phyloP scores from a whole-genome alignment of 192 early-diverging fungal species.

The Coemansia erecta region DNA sequence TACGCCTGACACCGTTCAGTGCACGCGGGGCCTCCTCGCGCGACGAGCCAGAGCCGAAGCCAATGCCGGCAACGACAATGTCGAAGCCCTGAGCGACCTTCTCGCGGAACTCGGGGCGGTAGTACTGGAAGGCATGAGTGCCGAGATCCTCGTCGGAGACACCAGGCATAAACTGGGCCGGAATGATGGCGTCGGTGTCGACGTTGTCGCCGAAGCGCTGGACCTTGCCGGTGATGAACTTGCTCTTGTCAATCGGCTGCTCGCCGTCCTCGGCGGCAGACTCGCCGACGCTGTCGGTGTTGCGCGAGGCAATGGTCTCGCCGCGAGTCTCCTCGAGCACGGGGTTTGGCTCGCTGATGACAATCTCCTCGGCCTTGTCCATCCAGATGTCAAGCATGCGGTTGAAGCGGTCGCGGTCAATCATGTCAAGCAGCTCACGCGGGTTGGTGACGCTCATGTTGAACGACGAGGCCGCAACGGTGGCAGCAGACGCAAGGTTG shows the following conservation, averaged over 20 bases:
- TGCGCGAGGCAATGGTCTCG: constrained; percentile 42
- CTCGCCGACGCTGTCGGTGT: constrained; percentile 28
- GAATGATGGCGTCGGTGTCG: constrained; percentile 79
- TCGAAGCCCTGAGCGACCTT: constrained; percentile 61
- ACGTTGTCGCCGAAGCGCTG: constrained; percentile 75
- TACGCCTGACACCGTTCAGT: constrained; percentile 55
- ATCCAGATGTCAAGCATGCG: constrained; percentile 67
- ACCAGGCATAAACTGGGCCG: constrained; percentile 73
- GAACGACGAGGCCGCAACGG: constrained; percentile 76
- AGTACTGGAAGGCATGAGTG: constrained; percentile 68
- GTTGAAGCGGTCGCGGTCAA: constrained; percentile 63
- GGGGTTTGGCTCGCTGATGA: constrained; percentile 66
- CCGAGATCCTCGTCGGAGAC: constrained; percentile 69
- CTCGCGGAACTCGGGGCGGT: constrained; percentile 71
- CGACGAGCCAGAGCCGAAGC: constrained; percentile 76
- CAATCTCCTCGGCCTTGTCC: constrained; percentile 59
- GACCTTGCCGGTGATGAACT: constrained; percentile 61
- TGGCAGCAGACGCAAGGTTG: constrained; percentile 75
- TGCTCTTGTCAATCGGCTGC: constrained; percentile 35
- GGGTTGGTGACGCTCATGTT: constrained; percentile 72
- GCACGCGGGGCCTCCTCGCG: constrained; percentile 79
- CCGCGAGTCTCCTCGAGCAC: constrained; percentile 47
- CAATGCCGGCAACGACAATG: constrained; percentile 70
- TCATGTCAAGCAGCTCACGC: constrained; percentile 61
- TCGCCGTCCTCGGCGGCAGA: constrained; percentile 7